Conservation (phyloP, 441 rosid genomes). For the Syzygium syzygioides region DNA sequence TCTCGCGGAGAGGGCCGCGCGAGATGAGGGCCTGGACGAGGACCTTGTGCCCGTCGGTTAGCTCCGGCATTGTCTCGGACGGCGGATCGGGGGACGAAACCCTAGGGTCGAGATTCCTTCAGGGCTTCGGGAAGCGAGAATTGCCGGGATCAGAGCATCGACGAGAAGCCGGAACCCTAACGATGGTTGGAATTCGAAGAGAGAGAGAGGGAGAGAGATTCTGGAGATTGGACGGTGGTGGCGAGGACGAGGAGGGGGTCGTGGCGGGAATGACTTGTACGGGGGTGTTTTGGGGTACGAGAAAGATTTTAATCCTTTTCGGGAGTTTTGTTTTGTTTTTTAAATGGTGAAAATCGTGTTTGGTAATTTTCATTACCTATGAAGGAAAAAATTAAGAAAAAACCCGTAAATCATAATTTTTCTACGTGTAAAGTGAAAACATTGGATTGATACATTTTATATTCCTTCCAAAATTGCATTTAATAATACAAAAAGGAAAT, state of each 20-base stretch:
- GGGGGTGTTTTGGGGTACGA: background rate
- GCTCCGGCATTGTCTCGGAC: conserved; percentile 30
- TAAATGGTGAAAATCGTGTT: too few species aligned
- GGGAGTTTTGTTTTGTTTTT: background rate
- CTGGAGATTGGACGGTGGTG: background rate
- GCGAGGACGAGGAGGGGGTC: background rate
- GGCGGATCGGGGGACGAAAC: background rate
- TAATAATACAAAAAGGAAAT: too few species aligned
- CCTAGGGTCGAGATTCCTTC: background rate
- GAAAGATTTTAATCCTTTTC: background rate
- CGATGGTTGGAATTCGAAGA: background rate
- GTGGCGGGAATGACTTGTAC: background rate
- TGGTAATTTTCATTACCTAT: too few species aligned
- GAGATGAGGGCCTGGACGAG: conserved; percentile 74
- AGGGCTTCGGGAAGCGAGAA: background rate
- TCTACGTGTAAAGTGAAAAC: too few species aligned
- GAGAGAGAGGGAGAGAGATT: background rate
- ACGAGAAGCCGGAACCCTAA: background rate
- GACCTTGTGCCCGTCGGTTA: conserved; percentile 69
- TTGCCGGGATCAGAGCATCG: background rate
- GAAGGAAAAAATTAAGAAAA: too few species aligned
- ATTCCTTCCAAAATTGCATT: too few species aligned
- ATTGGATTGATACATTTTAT: too few species aligned
- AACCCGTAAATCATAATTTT: too few species aligned
- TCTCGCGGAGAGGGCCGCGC: conserved; percentile 73